Percentiles rank a stretch among this genome's conserved stretches.
Conservation (phyloP, 2,329 filamentous ascomycete species). For the Xylariaceae sp. region DNA sequence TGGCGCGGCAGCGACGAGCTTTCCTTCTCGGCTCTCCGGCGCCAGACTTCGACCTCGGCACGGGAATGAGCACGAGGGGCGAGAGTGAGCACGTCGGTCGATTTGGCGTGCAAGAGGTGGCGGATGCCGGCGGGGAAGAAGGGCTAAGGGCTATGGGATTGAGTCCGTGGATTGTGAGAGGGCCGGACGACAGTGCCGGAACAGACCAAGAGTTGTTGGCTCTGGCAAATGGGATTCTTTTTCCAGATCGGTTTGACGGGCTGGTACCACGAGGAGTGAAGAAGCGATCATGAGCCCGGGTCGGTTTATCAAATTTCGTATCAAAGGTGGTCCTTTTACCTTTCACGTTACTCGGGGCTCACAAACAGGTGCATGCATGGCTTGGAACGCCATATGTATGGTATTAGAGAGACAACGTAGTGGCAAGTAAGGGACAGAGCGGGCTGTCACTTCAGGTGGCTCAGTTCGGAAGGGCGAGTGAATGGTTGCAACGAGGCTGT, state of each 20-base stretch:
- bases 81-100: constrained; percentile 53
- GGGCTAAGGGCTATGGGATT: constrained; percentile 43
- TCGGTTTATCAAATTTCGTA: too few relatives aligned
- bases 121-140: constrained; percentile 27
- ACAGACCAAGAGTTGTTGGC: constrained; percentile 16
- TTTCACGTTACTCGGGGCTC: too few relatives aligned
- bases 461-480: too few relatives aligned
- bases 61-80: constrained; percentile 35
- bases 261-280: too few relatives aligned
- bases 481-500: too few relatives aligned
- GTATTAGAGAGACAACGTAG: too few relatives aligned
- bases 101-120: constrained; percentile 37
- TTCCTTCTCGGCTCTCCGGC: constrained; percentile 64
- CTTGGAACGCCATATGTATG: too few relatives aligned
- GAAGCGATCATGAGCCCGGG: too few relatives aligned
- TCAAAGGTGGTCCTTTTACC: too few relatives aligned
- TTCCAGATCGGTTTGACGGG: constrained; percentile 17
- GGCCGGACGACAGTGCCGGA: background rate
- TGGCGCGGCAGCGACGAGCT: constrained; percentile 63
- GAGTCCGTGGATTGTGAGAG: constrained; percentile 26
- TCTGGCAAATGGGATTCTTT: constrained; percentile 24
- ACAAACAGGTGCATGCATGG: too few relatives aligned
- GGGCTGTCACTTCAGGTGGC: too few relatives aligned
- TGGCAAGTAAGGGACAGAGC: too few relatives aligned
- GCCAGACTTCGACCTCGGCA: constrained; percentile 56